phyloP scores from a whole-genome alignment of 2,329 filamentous ascomycete species.

The Arthrobotrys entomopaga region DNA sequence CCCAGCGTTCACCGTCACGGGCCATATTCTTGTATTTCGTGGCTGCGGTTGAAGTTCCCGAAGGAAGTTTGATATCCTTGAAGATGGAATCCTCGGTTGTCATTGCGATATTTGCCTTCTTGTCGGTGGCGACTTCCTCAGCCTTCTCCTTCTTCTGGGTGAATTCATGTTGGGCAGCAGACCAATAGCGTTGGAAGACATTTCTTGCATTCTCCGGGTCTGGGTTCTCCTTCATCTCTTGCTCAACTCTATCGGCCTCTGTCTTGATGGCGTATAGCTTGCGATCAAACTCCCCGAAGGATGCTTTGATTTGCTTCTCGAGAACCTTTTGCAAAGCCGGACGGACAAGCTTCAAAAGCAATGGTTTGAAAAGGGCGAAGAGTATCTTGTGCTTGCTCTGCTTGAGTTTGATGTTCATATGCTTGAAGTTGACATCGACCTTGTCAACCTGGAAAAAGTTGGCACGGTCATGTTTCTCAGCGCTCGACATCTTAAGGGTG shows the following conservation, averaged over 20 bases:
- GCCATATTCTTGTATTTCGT: slow-evolving; percentile 92
- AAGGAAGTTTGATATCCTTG: slow-evolving; percentile 84
- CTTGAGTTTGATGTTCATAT: slow-evolving; percentile 88
- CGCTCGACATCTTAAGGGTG: slow-evolving; percentile 86
- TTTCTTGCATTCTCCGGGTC: slow-evolving; percentile 75
- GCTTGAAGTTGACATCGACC: slow-evolving; percentile 81
- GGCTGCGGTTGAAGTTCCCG: slow-evolving; percentile 90
- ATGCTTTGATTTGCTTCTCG: slow-evolving; percentile 87
- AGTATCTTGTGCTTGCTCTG: slow-evolving; percentile 95
- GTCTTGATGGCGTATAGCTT: slow-evolving; percentile 75
- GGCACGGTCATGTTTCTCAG: slow-evolving; percentile 77
- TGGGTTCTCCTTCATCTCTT: slow-evolving; percentile 73
- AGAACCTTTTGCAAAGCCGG: slow-evolving; percentile 86
- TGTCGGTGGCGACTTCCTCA: slow-evolving; percentile 70
- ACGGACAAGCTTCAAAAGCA: slow-evolving; percentile 83
- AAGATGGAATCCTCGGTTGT: slow-evolving; percentile 93
- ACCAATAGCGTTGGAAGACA: slow-evolving; percentile 85
- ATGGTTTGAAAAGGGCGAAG: slow-evolving; percentile 84
- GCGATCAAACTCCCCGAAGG: slow-evolving; percentile 77
- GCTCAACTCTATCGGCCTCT: slow-evolving; percentile 79
- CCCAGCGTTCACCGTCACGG: slow-evolving; percentile 88
- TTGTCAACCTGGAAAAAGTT: slow-evolving; percentile 96
- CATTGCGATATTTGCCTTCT: slow-evolving; percentile 82
- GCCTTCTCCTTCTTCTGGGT: slow-evolving; percentile 82
- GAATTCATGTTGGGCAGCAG: slow-evolving; percentile 77